Evolutionary conservation across 495 filamentous ascomycete genomes (phyloP).

Genomic region (Podospora pseudoanserina): DNA sequence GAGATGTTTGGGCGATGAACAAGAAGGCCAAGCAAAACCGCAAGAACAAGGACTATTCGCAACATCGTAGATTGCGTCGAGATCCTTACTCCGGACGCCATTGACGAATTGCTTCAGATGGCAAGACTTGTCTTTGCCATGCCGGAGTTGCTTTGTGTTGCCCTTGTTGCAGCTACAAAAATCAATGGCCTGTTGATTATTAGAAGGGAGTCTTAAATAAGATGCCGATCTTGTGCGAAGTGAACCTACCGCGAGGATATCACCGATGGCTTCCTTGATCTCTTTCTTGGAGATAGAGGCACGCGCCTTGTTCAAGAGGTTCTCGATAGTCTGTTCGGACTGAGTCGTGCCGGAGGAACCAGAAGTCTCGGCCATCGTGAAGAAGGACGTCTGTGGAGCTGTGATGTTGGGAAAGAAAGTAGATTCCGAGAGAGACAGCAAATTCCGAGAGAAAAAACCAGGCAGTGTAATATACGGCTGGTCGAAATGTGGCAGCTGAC

Average conservation of each 20-base stretch:
- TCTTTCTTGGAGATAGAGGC: not conserved
- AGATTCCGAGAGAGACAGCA: not conserved
- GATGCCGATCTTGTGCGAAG: not conserved
- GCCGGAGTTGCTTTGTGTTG: conserved; percentile 8
- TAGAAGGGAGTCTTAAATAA: not conserved
- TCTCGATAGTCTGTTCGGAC: not conserved
- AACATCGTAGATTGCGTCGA: conserved; percentile 14
- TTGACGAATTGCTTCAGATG: conserved; percentile 23
- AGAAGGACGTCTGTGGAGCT: not conserved
- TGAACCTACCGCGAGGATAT: not conserved
- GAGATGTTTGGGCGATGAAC: conserved; percentile 17
- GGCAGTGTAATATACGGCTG: not conserved
- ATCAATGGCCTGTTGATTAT: conserved; percentile 15
- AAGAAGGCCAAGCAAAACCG: conserved; percentile 28
- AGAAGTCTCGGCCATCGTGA: not conserved
- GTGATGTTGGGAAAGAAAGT: not conserved
- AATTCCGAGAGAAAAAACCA: not conserved
- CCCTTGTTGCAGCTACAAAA: conserved; percentile 20
- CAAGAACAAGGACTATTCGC: conserved; percentile 20
- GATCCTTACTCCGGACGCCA: conserved; percentile 14
- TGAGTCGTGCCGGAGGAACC: not conserved
- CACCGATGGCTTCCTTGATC: not conserved
- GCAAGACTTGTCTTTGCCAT: conserved; percentile 29
- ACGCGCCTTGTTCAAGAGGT: not conserved
- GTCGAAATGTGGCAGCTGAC: not conserved